Base-by-base conservation (phyloP, 192 early-diverging fungal genomes). In the Funneliformis geosporum region DNA sequence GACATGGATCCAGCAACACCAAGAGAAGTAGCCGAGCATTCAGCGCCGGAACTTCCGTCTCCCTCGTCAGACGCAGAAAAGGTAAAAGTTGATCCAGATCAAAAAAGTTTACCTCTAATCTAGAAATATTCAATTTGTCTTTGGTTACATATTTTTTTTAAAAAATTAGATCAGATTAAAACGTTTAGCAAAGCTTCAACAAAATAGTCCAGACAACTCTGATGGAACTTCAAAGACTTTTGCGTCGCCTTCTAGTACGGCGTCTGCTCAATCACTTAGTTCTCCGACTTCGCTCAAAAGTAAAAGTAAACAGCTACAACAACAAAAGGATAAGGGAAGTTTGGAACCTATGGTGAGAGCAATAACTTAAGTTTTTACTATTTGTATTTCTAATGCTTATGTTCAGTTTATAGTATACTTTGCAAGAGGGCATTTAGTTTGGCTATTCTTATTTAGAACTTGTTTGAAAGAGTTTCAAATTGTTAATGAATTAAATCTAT, bases 151-250 rank as follows among this genome's bases (percentile, higher is more conserved):
- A 18, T 42, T 40, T 25, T 75, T 3, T 39, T 67, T 50, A 33
- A 33, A 33, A 33, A 33, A 33, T 75, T 84, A 92, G 90, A 91
- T 92, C 75, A 83, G 91, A 39, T 72, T 89, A 66, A 91, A 91
- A 61, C 89, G 90, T 28, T 72, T 90, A 25, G 90, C 90, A n/a
- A 91, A 90, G 68, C 79, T 91, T 4, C 86, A 87, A 67, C 81
- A 84, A 4, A 44, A 78, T 23, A 50, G 23, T 8, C 67, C 61
- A 28, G 33, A 81, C 6, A 16, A 60, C 16, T n/a, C 23, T 18
- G 18, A 62, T 60, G 47, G n/a, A 12, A 28, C 61, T 25, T 33
- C 62, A 16, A 25, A 39, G 7, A 18, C 74, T 46, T 40, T 76
- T 0, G 43, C 79, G 23, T 80, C 80, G 2, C 39, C 80, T 18